Conservation (phyloP, 192 early-diverging fungal species). For the Entomortierella beljakovae region DNA sequence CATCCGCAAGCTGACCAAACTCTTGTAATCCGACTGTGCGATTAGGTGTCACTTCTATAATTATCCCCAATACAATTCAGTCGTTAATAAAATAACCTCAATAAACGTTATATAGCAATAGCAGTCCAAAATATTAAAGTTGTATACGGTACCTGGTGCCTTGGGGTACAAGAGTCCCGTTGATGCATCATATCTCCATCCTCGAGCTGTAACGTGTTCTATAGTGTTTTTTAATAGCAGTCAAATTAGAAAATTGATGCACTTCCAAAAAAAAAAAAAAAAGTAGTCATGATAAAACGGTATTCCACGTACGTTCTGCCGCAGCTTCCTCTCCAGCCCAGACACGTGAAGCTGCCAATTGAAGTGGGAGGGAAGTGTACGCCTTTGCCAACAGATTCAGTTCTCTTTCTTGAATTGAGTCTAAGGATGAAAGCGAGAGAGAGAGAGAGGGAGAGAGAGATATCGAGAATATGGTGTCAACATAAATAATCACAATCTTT, state of each 20-base stretch:
- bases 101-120: background rate
- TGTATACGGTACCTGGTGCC: slow-evolving; percentile 49
- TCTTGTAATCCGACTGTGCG: slow-evolving; percentile 38
- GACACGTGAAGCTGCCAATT: slow-evolving; percentile 47
- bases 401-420: slow-evolving; percentile 49
- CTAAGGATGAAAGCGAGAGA: no score
- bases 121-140: no score
- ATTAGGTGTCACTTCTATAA: slow-evolving; percentile 20
- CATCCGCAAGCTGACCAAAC: slow-evolving; percentile 42
- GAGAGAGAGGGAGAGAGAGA: no score
- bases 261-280: background rate
- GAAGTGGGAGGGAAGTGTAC: slow-evolving; percentile 48
- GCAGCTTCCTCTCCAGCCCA: slow-evolving; percentile 40
- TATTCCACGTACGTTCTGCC: slow-evolving; percentile 34
- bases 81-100: background rate
- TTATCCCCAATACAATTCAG: no score
- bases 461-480: no score
- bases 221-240: background rate
- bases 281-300: background rate
- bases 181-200: slow-evolving; percentile 52
- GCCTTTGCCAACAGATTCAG: slow-evolving; percentile 48
- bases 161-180: slow-evolving; percentile 45
- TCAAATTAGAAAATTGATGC: background rate
- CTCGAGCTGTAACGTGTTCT: slow-evolving; percentile 45
- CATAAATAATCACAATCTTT: no score